Base-by-base conservation (phyloP, 495 filamentous ascomycete genomes). In the Gamarada debralockiae region DNA sequence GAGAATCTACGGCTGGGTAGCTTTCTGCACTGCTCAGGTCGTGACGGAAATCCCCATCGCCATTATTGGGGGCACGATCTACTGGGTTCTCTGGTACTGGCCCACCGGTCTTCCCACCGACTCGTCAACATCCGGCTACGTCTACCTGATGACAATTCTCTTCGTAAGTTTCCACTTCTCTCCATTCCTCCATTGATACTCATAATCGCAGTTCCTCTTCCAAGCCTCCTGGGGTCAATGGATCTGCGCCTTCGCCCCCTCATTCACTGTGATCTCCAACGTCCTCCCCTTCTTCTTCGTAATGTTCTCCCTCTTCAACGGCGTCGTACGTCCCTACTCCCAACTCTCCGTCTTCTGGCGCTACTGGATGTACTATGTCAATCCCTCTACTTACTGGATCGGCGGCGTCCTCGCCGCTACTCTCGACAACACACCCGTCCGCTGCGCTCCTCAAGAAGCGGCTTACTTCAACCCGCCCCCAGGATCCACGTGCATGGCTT, bases 61-160 rank as follows among this genome's bases (percentile, higher is more conserved):
- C 8, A 77, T 91, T 51, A 45, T 89, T 22, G 76, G 74, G 0
- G 77, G 68, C 0, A 69, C 84, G 10, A 65, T 95, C 36, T 93
- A 92, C 72, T 96, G 73, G 67, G 51, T 83, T 2, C 68, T 87
- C 0, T 95, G 89, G 89, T 95, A 93, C 70, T 90, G 76, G 58
- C 80, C 90, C 3, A 78, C 82, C 0, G 89, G 90, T 0, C 67
- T 93, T 10, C 84, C 87, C 0, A 72, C 69, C 0, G 80, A 86
- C 50, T 72, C 76, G 2, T 85, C 84, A 37, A 76, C 75, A 0
- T 80, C 89, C 0, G 89, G 92, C 38, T 95, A 95, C 64, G 83
- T 87, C 39, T 96, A 87, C 74, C 69, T 95, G 17, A 90, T 95
- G 83, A 81, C 80, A 1, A 70, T 95, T 60, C 76, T 93, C 0